Conservation (phyloP, 177 flowering plant genomes). For the Vitis hybrid region DNA sequence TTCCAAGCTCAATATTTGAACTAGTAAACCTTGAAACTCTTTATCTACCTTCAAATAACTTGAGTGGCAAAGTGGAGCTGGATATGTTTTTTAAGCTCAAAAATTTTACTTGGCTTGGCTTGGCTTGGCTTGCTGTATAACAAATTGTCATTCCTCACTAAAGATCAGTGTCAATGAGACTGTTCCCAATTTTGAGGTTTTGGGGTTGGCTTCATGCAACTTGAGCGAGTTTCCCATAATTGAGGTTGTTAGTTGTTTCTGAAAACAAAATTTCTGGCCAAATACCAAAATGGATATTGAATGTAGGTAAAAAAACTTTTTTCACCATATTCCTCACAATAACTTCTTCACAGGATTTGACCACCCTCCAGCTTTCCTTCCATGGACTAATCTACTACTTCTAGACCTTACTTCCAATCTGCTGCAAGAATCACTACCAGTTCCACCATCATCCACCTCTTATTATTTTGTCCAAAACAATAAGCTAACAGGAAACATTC, state of each 20-base stretch:
- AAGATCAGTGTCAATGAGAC: neutral
- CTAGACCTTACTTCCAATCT: too few species aligned
- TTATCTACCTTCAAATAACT: neutral
- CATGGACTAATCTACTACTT: too few species aligned
- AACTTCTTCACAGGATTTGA: too few species aligned
- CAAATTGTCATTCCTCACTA: neutral
- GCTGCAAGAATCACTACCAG: too few species aligned
- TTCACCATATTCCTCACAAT: too few species aligned
- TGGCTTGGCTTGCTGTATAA: neutral
- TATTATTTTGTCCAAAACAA: too few species aligned
- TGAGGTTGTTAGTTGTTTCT: neutral
- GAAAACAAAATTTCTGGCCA: neutral
- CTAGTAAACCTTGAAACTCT: neutral
- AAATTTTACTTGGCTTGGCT: neutral
- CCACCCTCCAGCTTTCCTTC: too few species aligned
- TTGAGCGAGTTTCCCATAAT: neutral
- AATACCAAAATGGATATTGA: neutral
- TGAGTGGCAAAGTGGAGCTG: conserved; percentile 3
- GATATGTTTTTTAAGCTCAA: conserved; percentile 2
- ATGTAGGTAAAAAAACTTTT: too few species aligned
- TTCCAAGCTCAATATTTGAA: neutral
- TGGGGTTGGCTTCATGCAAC: conserved; percentile 3
- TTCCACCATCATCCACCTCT: too few species aligned
- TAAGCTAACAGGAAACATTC: too few species aligned
- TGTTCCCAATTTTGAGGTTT: neutral